Evolutionary conservation across 1,284 basidiomycete species (phyloP).

Genomic region (Papiliotrema flavescens): DNA sequence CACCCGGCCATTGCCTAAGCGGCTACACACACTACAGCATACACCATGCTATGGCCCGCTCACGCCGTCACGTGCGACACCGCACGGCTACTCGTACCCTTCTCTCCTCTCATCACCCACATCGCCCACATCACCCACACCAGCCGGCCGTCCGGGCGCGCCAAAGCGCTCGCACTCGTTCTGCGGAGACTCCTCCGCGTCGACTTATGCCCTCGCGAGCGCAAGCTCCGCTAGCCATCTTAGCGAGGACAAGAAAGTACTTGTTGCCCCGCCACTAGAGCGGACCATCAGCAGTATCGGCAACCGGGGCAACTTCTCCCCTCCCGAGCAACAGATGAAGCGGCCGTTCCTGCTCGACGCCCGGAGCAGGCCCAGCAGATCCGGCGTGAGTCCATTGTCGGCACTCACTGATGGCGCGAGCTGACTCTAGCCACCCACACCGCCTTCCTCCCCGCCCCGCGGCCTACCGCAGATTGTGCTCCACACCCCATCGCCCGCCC

Average conservation of each 20-base stretch:
- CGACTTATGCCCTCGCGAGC: constrained; percentile 2
- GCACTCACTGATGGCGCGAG: too few species aligned
- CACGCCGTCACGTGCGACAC: background rate
- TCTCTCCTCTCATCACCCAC: background rate
- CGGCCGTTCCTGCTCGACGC: background rate
- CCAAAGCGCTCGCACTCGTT: constrained; percentile 3
- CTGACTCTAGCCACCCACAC: background rate
- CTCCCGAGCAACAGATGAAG: background rate
- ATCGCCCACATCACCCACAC: background rate
- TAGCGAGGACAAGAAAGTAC: background rate
- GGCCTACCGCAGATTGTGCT: background rate
- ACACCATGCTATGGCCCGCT: background rate
- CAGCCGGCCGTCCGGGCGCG: background rate
- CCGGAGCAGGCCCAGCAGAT: too few species aligned
- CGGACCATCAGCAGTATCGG: constrained; percentile 7
- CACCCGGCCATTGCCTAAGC: background rate
- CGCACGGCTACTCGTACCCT: background rate
- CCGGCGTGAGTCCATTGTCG: too few species aligned
- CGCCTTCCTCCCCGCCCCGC: background rate
- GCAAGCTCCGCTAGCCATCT: background rate
- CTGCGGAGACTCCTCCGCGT: constrained; percentile 2
- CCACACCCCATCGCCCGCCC: background rate
- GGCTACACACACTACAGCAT: background rate
- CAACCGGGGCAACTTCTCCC: background rate
- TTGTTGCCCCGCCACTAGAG: constrained; percentile 5